phyloP scores from a whole-genome alignment of 169 alveolate species.

The Cryptosporidium tyzzeri region DNA sequence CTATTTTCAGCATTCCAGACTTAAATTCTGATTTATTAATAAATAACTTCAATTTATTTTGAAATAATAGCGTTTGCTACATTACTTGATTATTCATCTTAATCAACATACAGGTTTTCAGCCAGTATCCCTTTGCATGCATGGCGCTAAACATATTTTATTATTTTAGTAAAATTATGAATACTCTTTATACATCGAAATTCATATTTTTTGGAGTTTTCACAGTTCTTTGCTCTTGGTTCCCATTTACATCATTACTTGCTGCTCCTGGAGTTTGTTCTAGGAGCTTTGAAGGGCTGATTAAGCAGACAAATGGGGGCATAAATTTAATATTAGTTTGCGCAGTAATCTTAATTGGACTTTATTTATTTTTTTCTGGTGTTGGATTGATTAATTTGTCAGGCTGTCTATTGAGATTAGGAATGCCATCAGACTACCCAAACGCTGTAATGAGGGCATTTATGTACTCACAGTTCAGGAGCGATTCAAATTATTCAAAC shows the following conservation, averaged over 20 bases:
- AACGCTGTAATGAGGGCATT: constrained; percentile 44
- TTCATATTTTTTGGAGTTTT: constrained; percentile 30
- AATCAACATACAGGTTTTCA: background rate
- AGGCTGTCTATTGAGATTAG: constrained; percentile 41
- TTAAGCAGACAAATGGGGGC: background rate
- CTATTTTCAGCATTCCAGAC: too few relatives aligned
- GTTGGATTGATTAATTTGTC: constrained; percentile 44
- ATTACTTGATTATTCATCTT: background rate
- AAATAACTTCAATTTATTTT: too few relatives aligned
- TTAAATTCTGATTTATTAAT: too few relatives aligned
- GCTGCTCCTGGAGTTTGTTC: constrained; percentile 68
- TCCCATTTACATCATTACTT: constrained; percentile 44
- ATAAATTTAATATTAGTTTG: background rate
- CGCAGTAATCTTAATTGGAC: constrained; percentile 5
- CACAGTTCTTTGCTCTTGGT: constrained; percentile 51
- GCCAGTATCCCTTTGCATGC: constrained; percentile 19
- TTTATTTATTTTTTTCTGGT: constrained; percentile 38
- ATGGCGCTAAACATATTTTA: background rate
- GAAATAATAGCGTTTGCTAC: background rate
- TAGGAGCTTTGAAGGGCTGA: constrained; percentile 26
- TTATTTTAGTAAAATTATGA: background rate
- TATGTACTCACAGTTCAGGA: constrained; percentile 34
- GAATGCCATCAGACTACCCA: constrained; percentile 61
- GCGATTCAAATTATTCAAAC: background rate
- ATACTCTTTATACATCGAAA: constrained; percentile 1